Base-by-base conservation (phyloP, 2,329 filamentous ascomycete species). In the Aureobasidium leucospermi region DNA sequence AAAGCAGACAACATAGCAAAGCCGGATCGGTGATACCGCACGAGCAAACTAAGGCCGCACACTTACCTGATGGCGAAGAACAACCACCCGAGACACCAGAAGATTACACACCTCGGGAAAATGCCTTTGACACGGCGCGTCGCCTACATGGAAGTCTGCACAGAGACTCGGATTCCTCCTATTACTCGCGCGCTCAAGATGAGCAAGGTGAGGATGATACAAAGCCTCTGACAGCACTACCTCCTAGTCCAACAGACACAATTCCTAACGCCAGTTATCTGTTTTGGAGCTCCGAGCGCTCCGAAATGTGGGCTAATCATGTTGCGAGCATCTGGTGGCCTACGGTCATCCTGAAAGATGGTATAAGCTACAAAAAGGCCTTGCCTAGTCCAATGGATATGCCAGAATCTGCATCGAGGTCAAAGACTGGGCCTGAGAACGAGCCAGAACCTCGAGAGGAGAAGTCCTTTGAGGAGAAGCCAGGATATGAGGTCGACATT, bases 1-100 rank as follows among this genome's bases (percentile, higher is more conserved):
- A 9, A 38, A 49, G 32, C 47, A 49, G 47, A 49, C 47, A 49
- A 28, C 47, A 49, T 16, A 49, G 47, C 47, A 49, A 49, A 38
- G 32, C 47, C 6, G n/a, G 19, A 13, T 49, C 47, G 6, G 16
- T 3, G 15, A 28, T 6, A 13, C 19, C 46, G 11, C 9, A n/a
- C 16, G 36, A 16, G 5, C 23, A 19, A 3, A 11, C 31, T 3
- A 10, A 36, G 3, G 19, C 47, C 16, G 3, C 47, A 38, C 34
- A 23, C 23, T 23, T 23, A 23, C 2, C 16, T 0, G 6, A 49
- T 9, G 4, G 10, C 2, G 2, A 23, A 23, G 3, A 9, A 6
- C 11, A 9, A 2, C 46, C 46, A 19, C 1, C 15, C 32, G 11
- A 29, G 13, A n/a, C 46, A 1, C 32, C n/a, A 1, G 46, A 48